Conservation (phyloP, 2,329 filamentous ascomycete species). For the Chaetomiaceae sp. region DNA sequence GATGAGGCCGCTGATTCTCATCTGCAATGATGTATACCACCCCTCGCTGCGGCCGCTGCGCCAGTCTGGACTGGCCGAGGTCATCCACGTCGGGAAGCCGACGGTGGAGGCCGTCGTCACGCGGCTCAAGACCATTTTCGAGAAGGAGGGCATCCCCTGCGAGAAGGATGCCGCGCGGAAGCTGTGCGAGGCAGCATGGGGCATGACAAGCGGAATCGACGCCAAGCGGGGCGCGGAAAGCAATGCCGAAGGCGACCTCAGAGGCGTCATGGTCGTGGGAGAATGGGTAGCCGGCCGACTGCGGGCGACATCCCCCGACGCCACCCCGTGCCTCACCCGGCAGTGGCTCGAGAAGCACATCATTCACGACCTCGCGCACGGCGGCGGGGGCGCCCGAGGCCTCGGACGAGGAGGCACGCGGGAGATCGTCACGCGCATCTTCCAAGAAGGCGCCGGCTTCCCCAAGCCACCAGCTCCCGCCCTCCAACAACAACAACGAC, state of each 20-base stretch:
- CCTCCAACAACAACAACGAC: no score
- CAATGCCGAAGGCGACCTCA: conserved; percentile 67
- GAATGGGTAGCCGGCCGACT: conserved; percentile 80
- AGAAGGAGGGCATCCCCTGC: conserved; percentile 81
- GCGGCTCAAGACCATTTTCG: conserved; percentile 78
- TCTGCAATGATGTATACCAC: conserved; percentile 97
- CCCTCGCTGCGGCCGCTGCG: conserved; percentile 80
- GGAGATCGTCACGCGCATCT: conserved; percentile 74
- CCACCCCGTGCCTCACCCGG: conserved; percentile 55
- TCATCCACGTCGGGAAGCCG: conserved; percentile 87
- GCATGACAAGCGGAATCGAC: conserved; percentile 68
- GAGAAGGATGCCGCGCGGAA: conserved; percentile 86
- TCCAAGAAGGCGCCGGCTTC: conserved; percentile 74
- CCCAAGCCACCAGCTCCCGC: conserved; percentile 49
- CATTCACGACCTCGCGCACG: conserved; percentile 62
- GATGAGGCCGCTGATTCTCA: conserved; percentile 82
- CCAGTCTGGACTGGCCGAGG: conserved; percentile 79
- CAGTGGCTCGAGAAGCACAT: conserved; percentile 74
- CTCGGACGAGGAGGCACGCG: conserved; percentile 66
- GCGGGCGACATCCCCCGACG: conserved; percentile 43
- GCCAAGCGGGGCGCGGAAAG: conserved; percentile 63
- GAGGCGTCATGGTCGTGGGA: conserved; percentile 79
- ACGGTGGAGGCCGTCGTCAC: conserved; percentile 79
- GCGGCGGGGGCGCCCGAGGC: conserved; percentile 66
- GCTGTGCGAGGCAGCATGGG: conserved; percentile 79